Evolutionary conservation across 306 rosid species (phyloP), one percentile per base, ranked within the genome.

Genomic region (Cucurbita ficifolia): DNA sequence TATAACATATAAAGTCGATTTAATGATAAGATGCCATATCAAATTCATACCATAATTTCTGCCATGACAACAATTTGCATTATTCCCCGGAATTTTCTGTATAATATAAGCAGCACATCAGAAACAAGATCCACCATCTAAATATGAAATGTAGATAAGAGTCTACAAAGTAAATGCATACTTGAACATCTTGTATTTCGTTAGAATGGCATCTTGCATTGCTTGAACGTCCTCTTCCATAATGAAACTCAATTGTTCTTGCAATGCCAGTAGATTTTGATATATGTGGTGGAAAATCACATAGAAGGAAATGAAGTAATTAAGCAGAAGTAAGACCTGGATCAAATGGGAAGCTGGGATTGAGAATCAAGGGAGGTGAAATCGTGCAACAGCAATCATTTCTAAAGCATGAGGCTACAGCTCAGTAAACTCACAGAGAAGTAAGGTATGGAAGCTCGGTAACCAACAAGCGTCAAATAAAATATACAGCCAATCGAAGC

Each of bases 51-150:
- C 99, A 85, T 70, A 62, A 86, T 90, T 84, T 91, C 99, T 42
- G 91, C 96, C 81, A 81, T 77, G 62, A 97, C 99, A 58, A 95
- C 92, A 53, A 95, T 87, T 88, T 95, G 99, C 99, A 95, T 95
- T 58, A 96, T 92, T 65, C 86, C 96, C 78, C 89, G 97, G 78
- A 95, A 95, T 79, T 89, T 95, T 82, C 99, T 95, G 86, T 64
- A 78, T 59, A 54, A 53, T 46, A 75, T 9, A 84, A 68, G 35
- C 29, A 69, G 38, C 61, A 3, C 42, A 46, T 49, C 8, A 35
- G 50, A 3, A 58, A 58, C 43, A 17, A 21, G 6, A 7, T 43
- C 38, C 40, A 42, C 40, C 19, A 57, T 59, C 54, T 24, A 57
- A 55, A 58, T 55, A 40, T 40, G n/a, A 43, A 8, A 35, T 40